Conservation (phyloP, 192 early-diverging fungal genomes). For the Linnemannia hyalina region DNA sequence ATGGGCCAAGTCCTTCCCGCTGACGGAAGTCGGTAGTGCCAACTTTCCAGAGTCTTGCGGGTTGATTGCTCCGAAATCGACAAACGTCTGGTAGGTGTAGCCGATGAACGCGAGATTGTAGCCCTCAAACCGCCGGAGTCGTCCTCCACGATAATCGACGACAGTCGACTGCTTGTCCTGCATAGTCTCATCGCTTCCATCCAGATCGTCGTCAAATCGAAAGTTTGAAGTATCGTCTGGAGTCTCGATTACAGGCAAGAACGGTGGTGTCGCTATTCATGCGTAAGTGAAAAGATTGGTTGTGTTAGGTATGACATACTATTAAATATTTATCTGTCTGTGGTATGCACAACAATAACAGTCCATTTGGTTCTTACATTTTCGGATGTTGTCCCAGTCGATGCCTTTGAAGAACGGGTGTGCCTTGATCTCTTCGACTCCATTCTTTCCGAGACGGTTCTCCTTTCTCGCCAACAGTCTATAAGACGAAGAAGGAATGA, state of each 20-base stretch:
- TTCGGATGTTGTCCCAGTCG: conserved; percentile 71
- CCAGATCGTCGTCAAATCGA: conserved; percentile 83
- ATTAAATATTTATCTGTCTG: too few relatives aligned
- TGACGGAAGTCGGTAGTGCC: not conserved
- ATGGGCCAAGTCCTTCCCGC: conserved; percentile 5
- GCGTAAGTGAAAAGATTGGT: too few relatives aligned
- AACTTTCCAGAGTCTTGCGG: not conserved
- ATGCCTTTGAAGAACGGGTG: conserved; percentile 78
- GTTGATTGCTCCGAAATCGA: conserved; percentile 21
- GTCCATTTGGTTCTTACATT: conserved; percentile 32
- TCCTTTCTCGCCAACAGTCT: conserved; percentile 81
- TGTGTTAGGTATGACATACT: too few relatives aligned
- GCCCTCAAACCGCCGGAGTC: conserved; percentile 74
- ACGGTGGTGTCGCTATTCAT: conserved; percentile 75
- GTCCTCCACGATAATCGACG: conserved; percentile 60
- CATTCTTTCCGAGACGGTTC: conserved; percentile 75
- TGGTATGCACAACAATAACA: too few relatives aligned
- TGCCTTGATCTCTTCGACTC: conserved; percentile 69
- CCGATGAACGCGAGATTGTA: conserved; percentile 90
- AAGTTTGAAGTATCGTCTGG: conserved; percentile 94
- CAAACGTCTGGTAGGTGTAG: conserved; percentile 76
- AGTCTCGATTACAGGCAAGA: conserved; percentile 87
- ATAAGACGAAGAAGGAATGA: not conserved
- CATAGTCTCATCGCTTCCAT: conserved; percentile 60
- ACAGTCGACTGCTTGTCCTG: conserved; percentile 57